Percentiles rank a stretch among this genome's conserved stretches.
phyloP scores from a whole-genome alignment of 768 basidiomycete genomes.

The Stropharia rugosoannulata region DNA sequence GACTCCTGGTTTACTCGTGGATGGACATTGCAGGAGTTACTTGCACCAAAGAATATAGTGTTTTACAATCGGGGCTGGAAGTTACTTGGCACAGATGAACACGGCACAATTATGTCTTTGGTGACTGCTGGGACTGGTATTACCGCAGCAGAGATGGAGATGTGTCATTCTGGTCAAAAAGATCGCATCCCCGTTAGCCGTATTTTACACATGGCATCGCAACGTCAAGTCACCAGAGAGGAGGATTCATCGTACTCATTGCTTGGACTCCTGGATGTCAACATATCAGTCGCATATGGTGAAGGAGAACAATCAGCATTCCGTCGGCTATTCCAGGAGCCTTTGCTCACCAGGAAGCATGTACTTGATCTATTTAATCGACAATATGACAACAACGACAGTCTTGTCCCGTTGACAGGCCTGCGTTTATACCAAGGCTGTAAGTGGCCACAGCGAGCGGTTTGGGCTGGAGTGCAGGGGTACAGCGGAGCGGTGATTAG shows the following conservation, averaged over 20 bases:
- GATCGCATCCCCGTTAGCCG: not conserved
- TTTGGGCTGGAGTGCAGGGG: too few species aligned
- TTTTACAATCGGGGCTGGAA: not conserved
- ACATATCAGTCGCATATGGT: not conserved
- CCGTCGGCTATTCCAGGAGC: not conserved
- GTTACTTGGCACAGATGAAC: not conserved
- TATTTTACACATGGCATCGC: not conserved
- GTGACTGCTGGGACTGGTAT: not conserved
- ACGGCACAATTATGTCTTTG: not conserved
- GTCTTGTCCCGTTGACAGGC: too few species aligned
- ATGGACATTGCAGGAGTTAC: not conserved
- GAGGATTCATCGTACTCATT: not conserved
- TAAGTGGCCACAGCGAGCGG: too few species aligned
- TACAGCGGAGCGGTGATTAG: too few species aligned
- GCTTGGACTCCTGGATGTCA: not conserved
- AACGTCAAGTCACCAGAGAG: not conserved
- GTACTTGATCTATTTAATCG: not conserved
- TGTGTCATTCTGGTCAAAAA: not conserved
- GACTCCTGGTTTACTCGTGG: slow-evolving; percentile 1
- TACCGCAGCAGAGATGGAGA: not conserved
- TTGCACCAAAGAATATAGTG: not conserved
- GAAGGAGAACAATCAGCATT: not conserved
- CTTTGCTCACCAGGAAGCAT: not conserved
- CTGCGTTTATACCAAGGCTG: too few species aligned
- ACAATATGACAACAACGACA: not conserved